Percentiles rank a stretch among this genome's conserved stretches.
phyloP scores from a whole-genome alignment of 2,329 filamentous ascomycete genomes.

The Elsinoe necatrix region DNA sequence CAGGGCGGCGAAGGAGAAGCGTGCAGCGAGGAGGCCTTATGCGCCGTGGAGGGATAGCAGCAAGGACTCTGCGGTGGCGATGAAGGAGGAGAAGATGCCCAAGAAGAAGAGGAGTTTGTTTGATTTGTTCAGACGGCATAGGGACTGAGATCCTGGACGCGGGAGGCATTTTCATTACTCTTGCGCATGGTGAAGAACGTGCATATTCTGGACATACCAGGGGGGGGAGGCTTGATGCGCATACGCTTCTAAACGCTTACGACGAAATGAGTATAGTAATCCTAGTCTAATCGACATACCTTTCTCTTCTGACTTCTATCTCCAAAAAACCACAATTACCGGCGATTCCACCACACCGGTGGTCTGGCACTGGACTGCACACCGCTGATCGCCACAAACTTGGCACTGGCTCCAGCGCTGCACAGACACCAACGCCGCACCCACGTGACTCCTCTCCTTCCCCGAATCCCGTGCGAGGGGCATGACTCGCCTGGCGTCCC shows the following conservation, averaged over 20 bases:
- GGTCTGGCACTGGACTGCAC: background rate
- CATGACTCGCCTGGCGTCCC: too few species aligned
- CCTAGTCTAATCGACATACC: background rate
- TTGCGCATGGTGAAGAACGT: background rate
- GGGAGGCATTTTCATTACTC: background rate
- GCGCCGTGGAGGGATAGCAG: background rate
- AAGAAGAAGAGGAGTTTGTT: slow-evolving; percentile 12
- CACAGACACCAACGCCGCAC: background rate
- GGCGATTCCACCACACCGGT: too few species aligned
- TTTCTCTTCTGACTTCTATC: background rate
- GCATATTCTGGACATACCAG: background rate
- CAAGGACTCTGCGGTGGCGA: slow-evolving; percentile 6
- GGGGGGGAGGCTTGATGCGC: background rate
- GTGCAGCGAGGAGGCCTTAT: background rate
- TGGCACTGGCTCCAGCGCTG: background rate
- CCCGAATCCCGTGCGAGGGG: too few species aligned
- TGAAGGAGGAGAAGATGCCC: background rate
- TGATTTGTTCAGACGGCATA: slow-evolving; percentile 11
- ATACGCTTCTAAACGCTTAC: background rate
- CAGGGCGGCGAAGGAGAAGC: background rate
- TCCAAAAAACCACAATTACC: background rate
- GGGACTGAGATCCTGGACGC: background rate
- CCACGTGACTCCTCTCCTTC: background rate
- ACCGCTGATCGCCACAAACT: too few species aligned
- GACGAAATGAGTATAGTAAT: background rate